phyloP scores from a whole-genome alignment of 2,329 filamentous ascomycete genomes.

The Ustulina deusta region DNA sequence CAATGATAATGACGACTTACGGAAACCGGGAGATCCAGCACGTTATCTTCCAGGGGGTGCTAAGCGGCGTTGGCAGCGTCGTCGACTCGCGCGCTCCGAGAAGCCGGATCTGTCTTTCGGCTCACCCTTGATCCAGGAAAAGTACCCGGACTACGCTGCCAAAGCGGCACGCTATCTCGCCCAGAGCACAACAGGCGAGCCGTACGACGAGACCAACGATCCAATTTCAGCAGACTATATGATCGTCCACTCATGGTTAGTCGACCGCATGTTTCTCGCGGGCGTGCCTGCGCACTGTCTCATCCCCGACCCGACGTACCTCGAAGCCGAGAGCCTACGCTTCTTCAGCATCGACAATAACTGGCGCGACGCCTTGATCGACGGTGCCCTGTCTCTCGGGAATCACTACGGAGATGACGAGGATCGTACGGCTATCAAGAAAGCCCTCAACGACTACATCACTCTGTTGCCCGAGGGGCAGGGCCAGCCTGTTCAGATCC shows the following conservation, averaged over 20 bases:
- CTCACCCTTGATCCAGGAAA: constrained; percentile 17
- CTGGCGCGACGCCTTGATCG: constrained; percentile 49
- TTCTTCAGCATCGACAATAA: constrained; percentile 60
- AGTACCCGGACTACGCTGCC: constrained; percentile 20
- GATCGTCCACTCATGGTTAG: constrained; percentile 52
- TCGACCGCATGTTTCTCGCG: constrained; percentile 54
- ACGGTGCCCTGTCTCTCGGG: constrained; percentile 12
- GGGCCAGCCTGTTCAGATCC: constrained; percentile 7
- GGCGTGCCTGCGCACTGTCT: constrained; percentile 57
- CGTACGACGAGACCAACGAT: constrained; percentile 52
- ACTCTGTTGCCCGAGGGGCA: background rate
- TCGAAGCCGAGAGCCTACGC: constrained; percentile 55
- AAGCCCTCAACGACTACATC: constrained; percentile 11
- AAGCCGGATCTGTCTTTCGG: constrained; percentile 27
- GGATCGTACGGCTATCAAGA: constrained; percentile 17
- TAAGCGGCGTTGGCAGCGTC: constrained; percentile 34
- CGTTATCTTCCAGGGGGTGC: constrained; percentile 16
- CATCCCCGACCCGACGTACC: constrained; percentile 53
- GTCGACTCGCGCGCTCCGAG: constrained; percentile 16
- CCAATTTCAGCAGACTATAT: constrained; percentile 54
- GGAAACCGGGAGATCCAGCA: constrained; percentile 1
- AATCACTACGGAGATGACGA: constrained; percentile 19
- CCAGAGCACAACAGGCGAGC: constrained; percentile 19
- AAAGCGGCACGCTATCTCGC: constrained; percentile 33
- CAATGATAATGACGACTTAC: background rate